Conservation (phyloP, 306 rosid genomes). For the Malus domestica region DNA sequence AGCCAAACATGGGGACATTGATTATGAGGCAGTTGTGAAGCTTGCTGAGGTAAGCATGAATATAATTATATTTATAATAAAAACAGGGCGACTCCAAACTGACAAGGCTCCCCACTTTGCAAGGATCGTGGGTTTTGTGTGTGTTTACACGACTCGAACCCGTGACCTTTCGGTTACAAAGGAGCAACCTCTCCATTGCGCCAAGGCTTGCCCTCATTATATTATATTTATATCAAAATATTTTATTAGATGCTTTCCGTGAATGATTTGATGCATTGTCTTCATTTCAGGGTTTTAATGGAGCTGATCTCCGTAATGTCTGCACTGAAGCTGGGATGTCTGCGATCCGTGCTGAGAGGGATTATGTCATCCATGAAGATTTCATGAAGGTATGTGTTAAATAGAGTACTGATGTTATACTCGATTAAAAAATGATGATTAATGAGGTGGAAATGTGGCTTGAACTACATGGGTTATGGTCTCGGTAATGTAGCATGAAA, state of each 20-base stretch:
- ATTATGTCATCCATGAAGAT: conserved; percentile 92
- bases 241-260: not conserved
- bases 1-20: conserved; percentile 96
- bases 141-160: no score
- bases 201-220: no score
- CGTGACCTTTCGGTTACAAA: no score
- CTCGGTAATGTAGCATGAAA: not conserved
- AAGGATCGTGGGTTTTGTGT: no score
- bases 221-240: not conserved
- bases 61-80: not conserved
- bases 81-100: no score
- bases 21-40: conserved; percentile 95
- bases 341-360: conserved; percentile 95
- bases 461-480: not conserved
- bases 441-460: not conserved
- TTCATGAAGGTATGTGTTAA: conserved; percentile 68
- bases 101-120: no score
- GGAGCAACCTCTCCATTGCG: no score
- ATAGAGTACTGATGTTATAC: not conserved
- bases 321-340: conserved; percentile 99
- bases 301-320: conserved; percentile 91
- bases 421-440: not conserved
- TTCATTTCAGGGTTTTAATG: conserved; percentile 72
- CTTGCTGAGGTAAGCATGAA: conserved; percentile 72
- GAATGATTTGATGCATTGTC: not conserved